These are phyloP conservation scores for Fraxinus ornus DNA, from an alignment of 305 asterid species.

Conservation along the genomic window DNA sequence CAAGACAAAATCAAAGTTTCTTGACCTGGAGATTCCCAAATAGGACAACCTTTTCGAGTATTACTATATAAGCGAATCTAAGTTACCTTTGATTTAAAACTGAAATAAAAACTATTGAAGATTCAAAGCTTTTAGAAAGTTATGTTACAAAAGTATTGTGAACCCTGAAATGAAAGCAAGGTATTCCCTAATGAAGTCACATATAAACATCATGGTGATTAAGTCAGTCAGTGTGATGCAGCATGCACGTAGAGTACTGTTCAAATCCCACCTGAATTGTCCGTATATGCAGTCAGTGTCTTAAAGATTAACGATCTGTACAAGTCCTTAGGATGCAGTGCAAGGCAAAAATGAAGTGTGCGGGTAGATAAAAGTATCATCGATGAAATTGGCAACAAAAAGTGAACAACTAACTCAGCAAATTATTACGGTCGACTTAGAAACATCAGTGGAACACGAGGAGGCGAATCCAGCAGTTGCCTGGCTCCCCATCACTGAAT, in stretches of 20 bases:
- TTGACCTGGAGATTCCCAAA: not conserved
- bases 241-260: not conserved
- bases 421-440: conserved; percentile 7
- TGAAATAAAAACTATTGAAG: not conserved
- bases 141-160: not conserved
- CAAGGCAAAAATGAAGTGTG: not conserved
- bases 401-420: not conserved
- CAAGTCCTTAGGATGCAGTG: not conserved
- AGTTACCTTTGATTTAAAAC: not conserved
- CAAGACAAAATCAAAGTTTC: not conserved
- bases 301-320: not conserved
- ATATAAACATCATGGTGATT: not conserved
- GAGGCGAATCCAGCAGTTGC: conserved; percentile 32
- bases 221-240: not conserved
- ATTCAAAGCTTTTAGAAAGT: not conserved
- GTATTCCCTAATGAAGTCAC: not conserved
- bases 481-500: conserved; percentile 60
- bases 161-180: not conserved
- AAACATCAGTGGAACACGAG: conserved; percentile 8
- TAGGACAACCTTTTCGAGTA: not conserved
- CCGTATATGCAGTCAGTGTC: not conserved
- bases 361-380: not conserved
- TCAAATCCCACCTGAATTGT: not conserved
- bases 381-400: conserved; percentile 7
- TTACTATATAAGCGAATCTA: not conserved